phyloP scores from a whole-genome alignment of 2,329 filamentous ascomycete genomes.

The Periconia macrospinosa region DNA sequence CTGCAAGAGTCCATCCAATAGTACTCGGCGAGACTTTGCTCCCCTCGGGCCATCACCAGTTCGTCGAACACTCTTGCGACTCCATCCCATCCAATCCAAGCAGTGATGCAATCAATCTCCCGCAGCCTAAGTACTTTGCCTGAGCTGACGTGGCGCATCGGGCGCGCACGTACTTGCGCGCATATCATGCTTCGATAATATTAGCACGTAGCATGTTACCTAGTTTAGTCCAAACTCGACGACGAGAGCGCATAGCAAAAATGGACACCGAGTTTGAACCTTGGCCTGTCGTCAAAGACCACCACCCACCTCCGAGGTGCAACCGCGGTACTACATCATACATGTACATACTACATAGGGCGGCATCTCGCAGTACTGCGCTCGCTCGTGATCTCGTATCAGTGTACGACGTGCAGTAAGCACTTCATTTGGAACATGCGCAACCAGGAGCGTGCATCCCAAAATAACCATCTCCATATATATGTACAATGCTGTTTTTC shows the following conservation, averaged over 20 bases:
- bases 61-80: background rate
- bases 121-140: background rate
- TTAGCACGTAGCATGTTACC: background rate
- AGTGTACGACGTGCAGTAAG: background rate
- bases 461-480: too few species aligned
- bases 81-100: background rate
- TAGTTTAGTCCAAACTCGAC: background rate
- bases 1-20: background rate
- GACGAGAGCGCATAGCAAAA: background rate
- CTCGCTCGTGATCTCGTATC: background rate
- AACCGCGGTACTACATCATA: background rate
- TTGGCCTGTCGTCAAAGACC: background rate
- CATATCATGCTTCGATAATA: background rate
- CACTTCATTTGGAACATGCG: background rate
- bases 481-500: too few species aligned
- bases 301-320: background rate
- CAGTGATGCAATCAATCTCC: background rate
- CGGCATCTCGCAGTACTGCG: background rate
- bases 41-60: background rate
- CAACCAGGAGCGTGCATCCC: too few species aligned
- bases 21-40: background rate
- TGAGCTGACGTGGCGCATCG: background rate
- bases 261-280: background rate
- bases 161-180: background rate
- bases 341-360: background rate